Evolutionary conservation across 345 rosid genomes (phyloP), one percentile per base, ranked within the genome.

Genomic region (Dipteronia dyeriana): DNA sequence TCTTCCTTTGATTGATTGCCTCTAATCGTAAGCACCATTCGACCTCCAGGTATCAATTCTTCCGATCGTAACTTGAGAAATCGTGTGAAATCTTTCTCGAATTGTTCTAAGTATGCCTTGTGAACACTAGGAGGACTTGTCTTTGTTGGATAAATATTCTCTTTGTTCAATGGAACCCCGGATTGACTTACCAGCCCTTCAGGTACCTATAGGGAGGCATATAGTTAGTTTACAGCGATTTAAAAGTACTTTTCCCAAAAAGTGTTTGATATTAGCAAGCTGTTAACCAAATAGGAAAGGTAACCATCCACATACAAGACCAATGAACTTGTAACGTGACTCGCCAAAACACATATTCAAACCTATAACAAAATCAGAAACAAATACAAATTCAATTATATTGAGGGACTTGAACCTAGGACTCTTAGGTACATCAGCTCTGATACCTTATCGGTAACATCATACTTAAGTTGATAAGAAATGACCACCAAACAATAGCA

Each of bases 41-140:
- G 71, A 13, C 83, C 79, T 39, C 68, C 68, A 29, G 67, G 12
- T 6, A 41, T 47, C 45, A 80, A 25, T 41, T 80, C 76, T 76
- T 39, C 68, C 1, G 76, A 64, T 2, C 79, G 76, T 1, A 4
- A 66, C n/a, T 1, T 71, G 12, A 80, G 72, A 63, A 80, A 80
- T 76, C 43, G 10, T 2, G 76, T 31, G 62, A 80, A 76, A 29
- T 80, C 74, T 0, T 26, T 75, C 23, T 63, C 29, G 29, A 71
- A 80, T 54, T 75, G 83, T 41, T 70, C 54, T 29, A 25, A 71
- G 4, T 80, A 80, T 4, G 23, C 63, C 59, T 66, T 20, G 11
- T 65, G 76, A 1, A 80, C 62, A 53, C 17, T 0, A 14, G 12
- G 66, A 20, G 78, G 78, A 56, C 78, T 68, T 43, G 73, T 38